Base-by-base conservation (phyloP, 306 rosid species). In the Rosa multiflora region DNA sequence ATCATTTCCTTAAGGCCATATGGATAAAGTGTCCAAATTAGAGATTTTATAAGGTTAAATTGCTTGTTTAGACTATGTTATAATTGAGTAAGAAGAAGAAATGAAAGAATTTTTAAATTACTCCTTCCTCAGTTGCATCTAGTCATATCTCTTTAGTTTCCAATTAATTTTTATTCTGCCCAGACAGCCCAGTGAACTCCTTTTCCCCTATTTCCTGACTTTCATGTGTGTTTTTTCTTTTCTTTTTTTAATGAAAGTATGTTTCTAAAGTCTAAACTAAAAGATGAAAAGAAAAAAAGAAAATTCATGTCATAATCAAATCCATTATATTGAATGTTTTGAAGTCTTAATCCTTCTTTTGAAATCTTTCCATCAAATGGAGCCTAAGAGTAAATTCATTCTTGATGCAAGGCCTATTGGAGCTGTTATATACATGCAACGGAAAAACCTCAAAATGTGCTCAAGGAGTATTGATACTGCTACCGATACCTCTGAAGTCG, bases 371-470 rank as follows among this genome's bases (percentile, higher is more conserved):
- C 18, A 15, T 5, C 43, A 6, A 35, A 14, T 2, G 70, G 70
- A 64, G 29, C 43, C 9, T 8, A 43, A 52, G 62, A 52, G 46
- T 55, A 5, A 8, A 26, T 14, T 43, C 51, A 77, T 76, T 80
- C 58, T 62, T 85, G 82, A 62, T 89, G 67, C 68, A 84, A 94
- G 99, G 88, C 97, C 97, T 47, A 88, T 94, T 64, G 99, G 99
- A 53, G 99, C 97, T 80, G 93, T 92, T 73, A 80, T 87, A 78
- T 89, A 82, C 88, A 81, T 89, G 97, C 92, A 89, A 72, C 83
- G 90, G 61, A 85, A 81, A 80, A 92, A 87, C 85, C 97, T 94
- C 58, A 94, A 94, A 84, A 92, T 94, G 97, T 94, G 97, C 85
- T 83, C 92, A 79, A 91, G 99, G 72, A 94, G 92, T 82, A 91